Evolutionary conservation across 2,329 filamentous ascomycete genomes (phyloP).

Genomic region (Penicillium sp.): DNA sequence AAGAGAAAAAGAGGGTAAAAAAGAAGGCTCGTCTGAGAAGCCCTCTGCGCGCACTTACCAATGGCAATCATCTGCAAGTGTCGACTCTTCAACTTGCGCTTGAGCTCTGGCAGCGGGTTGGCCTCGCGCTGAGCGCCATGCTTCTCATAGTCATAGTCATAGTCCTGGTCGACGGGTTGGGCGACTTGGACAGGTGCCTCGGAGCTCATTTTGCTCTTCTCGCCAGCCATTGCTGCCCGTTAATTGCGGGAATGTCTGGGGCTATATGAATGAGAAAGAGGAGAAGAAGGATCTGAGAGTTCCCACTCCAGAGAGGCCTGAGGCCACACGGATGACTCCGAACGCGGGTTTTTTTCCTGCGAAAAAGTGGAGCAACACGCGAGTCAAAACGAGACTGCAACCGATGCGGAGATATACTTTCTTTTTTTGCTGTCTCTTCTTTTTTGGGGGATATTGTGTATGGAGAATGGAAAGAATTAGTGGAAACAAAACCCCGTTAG

Average conservation of each 20-base stretch:
- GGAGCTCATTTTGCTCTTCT: conserved; percentile 27
- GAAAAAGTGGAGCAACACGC: conserved; percentile 11
- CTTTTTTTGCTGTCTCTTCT: too few species aligned
- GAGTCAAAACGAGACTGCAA: too few species aligned
- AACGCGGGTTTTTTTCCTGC: conserved; percentile 7
- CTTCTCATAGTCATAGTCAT: conserved; percentile 42
- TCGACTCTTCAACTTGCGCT: conserved; percentile 77
- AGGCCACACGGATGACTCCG: conserved; percentile 9
- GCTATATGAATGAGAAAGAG: neutral
- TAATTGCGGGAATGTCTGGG: neutral
- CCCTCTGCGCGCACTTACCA: conserved; percentile 60
- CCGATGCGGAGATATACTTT: neutral
- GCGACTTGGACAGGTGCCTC: conserved; percentile 26
- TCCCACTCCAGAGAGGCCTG: conserved; percentile 11
- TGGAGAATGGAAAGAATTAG: too few species aligned
- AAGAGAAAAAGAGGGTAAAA: too few species aligned
- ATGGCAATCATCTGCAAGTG: conserved; percentile 99
- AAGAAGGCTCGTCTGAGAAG: neutral
- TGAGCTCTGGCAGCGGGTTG: conserved; percentile 64
- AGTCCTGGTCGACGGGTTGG: conserved; percentile 24
- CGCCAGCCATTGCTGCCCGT: conserved; percentile 27
- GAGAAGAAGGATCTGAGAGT: conserved; percentile 13
- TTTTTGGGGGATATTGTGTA: too few species aligned
- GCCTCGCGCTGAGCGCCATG: conserved; percentile 49
- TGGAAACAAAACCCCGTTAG: too few species aligned